Evolutionary conservation across 441 rosid species (phyloP), one percentile per base, ranked within the genome.

Genomic region (Bocquillonia castaneifolia): DNA sequence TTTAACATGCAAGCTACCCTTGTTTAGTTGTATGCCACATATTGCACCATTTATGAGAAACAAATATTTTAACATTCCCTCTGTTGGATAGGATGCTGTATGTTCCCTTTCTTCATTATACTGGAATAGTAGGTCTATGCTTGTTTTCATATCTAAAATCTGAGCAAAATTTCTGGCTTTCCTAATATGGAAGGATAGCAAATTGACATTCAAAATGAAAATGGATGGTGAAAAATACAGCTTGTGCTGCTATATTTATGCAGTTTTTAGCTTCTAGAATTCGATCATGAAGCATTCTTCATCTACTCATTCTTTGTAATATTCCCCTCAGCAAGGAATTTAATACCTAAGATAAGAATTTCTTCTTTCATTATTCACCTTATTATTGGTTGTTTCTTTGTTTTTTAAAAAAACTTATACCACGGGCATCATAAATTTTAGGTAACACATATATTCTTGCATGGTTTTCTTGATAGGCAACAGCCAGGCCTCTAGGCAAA

Each of bases 81-180:
- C 28, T 65, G 29, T 14, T 54, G 54, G 53, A 67, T 56, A 15
- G 17, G 28, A 34, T 63, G 14, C 40, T 18, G 25, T 25, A 22
- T 42, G 57, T 10, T 60, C 55, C 55, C 10, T 37, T 6, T 2
- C 45, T 9, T 45, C 28, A 18, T 10, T 60, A 45, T 25, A 13
- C 17, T 9, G 28, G 22, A 40, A 44, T 13, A 57, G 62, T 20
- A 50, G n/a, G 53, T 72, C 37, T 17, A 28, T 48, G 66, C 34
- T 15, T 13, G 39, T 45, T 37, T 14, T 37, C 25, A 20, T 42
- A 14, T 40, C 29, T 14, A 7, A 26, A 22, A 13, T 70, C 45
- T 10, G 44, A 44, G 64, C 12, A 54, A 14, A 20, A 68, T 59
- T 18, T 17, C 47, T 59, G 64, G 72, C 58, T 36, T 67, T 26